These are phyloP conservation scores for Bidens hawaiensis DNA, from an alignment of 140 eudicot species.

Conservation along the genomic window DNA sequence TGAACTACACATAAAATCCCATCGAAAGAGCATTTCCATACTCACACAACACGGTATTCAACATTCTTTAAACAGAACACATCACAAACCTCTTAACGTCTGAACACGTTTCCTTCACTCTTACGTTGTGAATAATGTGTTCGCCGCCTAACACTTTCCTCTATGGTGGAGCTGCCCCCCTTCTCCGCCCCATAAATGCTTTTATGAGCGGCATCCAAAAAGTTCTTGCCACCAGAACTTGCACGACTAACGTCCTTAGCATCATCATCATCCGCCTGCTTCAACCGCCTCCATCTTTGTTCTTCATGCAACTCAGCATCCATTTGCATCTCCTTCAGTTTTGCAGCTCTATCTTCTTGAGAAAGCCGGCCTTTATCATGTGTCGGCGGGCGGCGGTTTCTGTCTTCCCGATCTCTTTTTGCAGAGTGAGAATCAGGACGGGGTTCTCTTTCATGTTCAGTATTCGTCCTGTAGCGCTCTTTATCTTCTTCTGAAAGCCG, in stretches of 20 bases:
- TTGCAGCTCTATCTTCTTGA: slow-evolving; percentile 80
- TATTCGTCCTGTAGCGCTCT: slow-evolving; percentile 6
- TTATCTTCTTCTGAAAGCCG: slow-evolving; percentile 60
- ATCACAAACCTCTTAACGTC: slow-evolving; percentile 32
- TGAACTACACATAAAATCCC: neutral
- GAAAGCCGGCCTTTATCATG: slow-evolving; percentile 36
- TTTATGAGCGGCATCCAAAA: slow-evolving; percentile 69
- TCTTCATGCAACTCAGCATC: slow-evolving; percentile 92
- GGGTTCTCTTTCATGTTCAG: slow-evolving; percentile 22
- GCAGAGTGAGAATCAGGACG: too few species aligned
- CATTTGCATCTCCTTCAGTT: slow-evolving; percentile 78
- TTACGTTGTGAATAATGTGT: slow-evolving; percentile 64
- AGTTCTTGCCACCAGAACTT: slow-evolving; percentile 47
- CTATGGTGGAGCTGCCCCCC: slow-evolving; percentile 89
- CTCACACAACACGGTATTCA: neutral
- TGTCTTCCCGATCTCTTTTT: slow-evolving; percentile 25
- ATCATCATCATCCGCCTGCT: slow-evolving; percentile 73
- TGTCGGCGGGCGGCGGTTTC: slow-evolving; percentile 13
- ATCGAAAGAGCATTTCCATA: neutral
- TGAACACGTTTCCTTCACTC: slow-evolving; percentile 75
- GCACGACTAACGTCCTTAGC: slow-evolving; percentile 60
- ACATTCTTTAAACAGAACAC: neutral
- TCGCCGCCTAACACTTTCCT: slow-evolving; percentile 93
- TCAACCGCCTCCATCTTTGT: slow-evolving; percentile 89
- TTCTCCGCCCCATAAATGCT: slow-evolving; percentile 83